These are phyloP conservation scores for Parasitella parasitica DNA, from an alignment of 371 early-diverging fungal species.

Conservation along the genomic window DNA sequence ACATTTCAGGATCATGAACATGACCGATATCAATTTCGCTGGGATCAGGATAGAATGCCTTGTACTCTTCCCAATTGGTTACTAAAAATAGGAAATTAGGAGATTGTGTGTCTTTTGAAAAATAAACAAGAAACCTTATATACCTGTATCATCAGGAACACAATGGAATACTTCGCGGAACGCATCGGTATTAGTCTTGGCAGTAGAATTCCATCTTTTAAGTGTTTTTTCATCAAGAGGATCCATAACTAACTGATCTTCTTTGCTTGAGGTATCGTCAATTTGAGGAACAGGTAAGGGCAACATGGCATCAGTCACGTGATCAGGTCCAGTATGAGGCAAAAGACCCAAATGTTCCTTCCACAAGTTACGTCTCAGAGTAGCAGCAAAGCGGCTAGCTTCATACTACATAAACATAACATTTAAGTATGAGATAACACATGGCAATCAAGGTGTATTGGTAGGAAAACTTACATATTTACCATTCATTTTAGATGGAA, in stretches of 20 bases:
- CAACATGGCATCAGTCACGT: slow-evolving; percentile 52
- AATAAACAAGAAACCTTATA: neutral
- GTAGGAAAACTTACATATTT: slow-evolving; percentile 44
- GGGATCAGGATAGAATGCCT: slow-evolving; percentile 57
- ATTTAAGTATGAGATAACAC: too few species aligned
- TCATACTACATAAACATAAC: too few species aligned
- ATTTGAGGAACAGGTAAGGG: slow-evolving; percentile 47
- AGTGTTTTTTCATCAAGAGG: slow-evolving; percentile 62
- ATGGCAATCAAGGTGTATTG: too few species aligned
- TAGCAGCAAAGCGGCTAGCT: slow-evolving; percentile 68
- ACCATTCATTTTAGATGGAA: slow-evolving; percentile 77
- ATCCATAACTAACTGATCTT: slow-evolving; percentile 52
- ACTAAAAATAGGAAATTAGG: slow-evolving; percentile 28
- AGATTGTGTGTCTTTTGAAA: too few species aligned
- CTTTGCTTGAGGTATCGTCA: slow-evolving; percentile 33
- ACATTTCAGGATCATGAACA: slow-evolving; percentile 42
- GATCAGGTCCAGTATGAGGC: slow-evolving; percentile 42
- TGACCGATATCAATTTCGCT: slow-evolving; percentile 42
- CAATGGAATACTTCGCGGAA: slow-evolving; percentile 76
- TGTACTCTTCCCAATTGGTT: slow-evolving; percentile 68
- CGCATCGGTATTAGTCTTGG: slow-evolving; percentile 58
- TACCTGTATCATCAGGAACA: slow-evolving; percentile 73
- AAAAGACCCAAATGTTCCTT: slow-evolving; percentile 84
- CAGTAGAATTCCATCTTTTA: slow-evolving; percentile 54
- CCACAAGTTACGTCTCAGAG: slow-evolving; percentile 77